Evolutionary conservation across 2,329 filamentous ascomycete species (phyloP).

Genomic region (Aspergillus tubingensis): DNA sequence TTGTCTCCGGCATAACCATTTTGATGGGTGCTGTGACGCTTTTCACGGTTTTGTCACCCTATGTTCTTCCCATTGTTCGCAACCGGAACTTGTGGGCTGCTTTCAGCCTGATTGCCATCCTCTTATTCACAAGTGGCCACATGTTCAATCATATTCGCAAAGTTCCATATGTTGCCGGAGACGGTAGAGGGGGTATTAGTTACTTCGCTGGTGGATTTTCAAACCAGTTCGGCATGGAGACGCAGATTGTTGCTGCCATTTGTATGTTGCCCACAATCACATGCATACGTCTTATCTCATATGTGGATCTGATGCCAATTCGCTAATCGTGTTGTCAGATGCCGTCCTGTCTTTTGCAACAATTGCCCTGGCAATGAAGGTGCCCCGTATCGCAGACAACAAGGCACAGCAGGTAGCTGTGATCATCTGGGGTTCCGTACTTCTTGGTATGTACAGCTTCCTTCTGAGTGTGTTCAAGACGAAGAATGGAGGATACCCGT

Average conservation of each 20-base stretch:
- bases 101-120: slow-evolving; percentile 80
- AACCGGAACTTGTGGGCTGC: slow-evolving; percentile 95
- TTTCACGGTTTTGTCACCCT: slow-evolving; percentile 71
- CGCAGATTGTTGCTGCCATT: slow-evolving; percentile 88
- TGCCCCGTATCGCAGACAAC: slow-evolving; percentile 79
- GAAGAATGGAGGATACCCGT: slow-evolving; percentile 95
- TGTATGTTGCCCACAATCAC: slow-evolving; percentile 63
- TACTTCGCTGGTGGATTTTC: slow-evolving; percentile 94
- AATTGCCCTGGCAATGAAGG: slow-evolving; percentile 88
- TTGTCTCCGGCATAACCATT: slow-evolving; percentile 68
- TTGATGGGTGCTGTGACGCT: slow-evolving; percentile 70
- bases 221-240: slow-evolving; percentile 91
- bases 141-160: slow-evolving; percentile 99
- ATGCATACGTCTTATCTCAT: not conserved
- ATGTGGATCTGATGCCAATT: slow-evolving; percentile 18
- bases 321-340: slow-evolving; percentile 50
- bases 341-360: slow-evolving; percentile 83
- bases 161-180: slow-evolving; percentile 84
- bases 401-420: slow-evolving; percentile 79
- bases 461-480: slow-evolving; percentile 88
- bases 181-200: slow-evolving; percentile 80
- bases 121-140: slow-evolving; percentile 92
- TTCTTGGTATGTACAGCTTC: slow-evolving; percentile 89
- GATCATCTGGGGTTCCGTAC: slow-evolving; percentile 72
- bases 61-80: slow-evolving; percentile 76